Evolutionary conservation across 257 asterid genomes (phyloP).

Genomic region (Nicotiana paniculata): DNA sequence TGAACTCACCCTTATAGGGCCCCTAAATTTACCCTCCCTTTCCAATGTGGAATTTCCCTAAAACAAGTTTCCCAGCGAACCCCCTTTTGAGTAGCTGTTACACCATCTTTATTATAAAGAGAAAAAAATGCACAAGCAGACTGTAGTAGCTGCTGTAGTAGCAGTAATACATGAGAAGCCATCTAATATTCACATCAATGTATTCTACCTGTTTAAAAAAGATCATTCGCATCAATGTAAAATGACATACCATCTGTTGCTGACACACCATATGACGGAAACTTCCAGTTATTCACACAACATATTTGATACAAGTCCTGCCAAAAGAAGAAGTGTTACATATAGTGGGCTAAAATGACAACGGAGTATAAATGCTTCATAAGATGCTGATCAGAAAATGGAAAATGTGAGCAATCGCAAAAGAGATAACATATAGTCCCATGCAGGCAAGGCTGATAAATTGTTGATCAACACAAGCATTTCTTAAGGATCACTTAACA

Average conservation of each 20-base stretch:
- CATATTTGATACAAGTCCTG: slow-evolving; percentile 21
- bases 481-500: not conserved
- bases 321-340: not conserved
- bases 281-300: slow-evolving; percentile 8
- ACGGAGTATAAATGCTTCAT: not conserved
- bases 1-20: not conserved
- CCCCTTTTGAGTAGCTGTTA: not conserved
- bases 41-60: not conserved
- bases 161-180: not conserved
- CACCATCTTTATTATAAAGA: not conserved
- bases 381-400: not conserved
- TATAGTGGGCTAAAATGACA: not conserved
- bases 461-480: not conserved
- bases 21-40: not conserved
- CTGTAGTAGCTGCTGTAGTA: not conserved
- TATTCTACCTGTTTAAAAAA: not conserved
- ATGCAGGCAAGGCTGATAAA: not conserved
- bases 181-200: not conserved
- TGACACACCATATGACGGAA: not conserved
- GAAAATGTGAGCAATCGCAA: not conserved
- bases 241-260: slow-evolving; percentile 13
- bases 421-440: not conserved
- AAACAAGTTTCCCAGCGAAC: not conserved
- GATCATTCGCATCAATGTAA: not conserved
- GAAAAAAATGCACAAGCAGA: not conserved